These are phyloP conservation scores for Gossypium herbaceum DNA, from an alignment of 345 rosid species.

Conservation along the genomic window DNA sequence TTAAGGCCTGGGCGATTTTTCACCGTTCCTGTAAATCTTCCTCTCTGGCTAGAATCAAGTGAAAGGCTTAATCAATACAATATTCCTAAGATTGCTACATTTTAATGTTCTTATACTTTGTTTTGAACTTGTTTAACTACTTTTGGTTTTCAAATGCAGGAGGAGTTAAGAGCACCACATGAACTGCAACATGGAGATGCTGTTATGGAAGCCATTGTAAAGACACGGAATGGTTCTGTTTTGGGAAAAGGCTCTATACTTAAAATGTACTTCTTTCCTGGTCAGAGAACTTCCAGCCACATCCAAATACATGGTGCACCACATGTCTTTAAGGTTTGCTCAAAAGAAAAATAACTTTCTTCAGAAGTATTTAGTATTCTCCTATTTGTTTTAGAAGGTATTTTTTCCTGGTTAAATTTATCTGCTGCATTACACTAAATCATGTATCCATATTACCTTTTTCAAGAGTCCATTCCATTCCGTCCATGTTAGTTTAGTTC, in stretches of 20 bases:
- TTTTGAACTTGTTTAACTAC: conserved; percentile 9
- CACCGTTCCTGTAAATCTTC: conserved; percentile 65
- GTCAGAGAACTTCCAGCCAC: conserved; percentile 85
- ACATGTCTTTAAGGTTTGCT: conserved; percentile 73
- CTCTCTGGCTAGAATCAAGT: conserved; percentile 5
- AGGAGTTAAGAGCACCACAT: conserved; percentile 74
- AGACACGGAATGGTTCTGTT: conserved; percentile 82
- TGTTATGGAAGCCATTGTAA: conserved; percentile 92
- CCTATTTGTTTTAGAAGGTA: background rate
- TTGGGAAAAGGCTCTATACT: conserved; percentile 86
- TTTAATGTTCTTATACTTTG: background rate
- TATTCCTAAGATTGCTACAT: background rate
- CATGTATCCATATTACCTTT: background rate
- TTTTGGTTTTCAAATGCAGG: conserved; percentile 40
- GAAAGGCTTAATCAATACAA: background rate
- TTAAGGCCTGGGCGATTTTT: conserved; percentile 89
- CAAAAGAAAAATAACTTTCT: background rate
- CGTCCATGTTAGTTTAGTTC: background rate
- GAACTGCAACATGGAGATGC: conserved; percentile 95
- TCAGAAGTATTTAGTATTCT: conserved; percentile 1
- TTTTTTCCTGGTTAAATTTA: background rate
- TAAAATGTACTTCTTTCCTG: conserved; percentile 91
- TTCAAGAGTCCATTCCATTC: background rate
- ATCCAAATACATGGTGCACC: conserved; percentile 91
- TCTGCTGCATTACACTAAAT: background rate